Percentiles rank a stretch among this genome's conserved stretches.
Evolutionary conservation across 164 flowering plant genomes (phyloP).

Genomic region (Magnolia changhungtana): DNA sequence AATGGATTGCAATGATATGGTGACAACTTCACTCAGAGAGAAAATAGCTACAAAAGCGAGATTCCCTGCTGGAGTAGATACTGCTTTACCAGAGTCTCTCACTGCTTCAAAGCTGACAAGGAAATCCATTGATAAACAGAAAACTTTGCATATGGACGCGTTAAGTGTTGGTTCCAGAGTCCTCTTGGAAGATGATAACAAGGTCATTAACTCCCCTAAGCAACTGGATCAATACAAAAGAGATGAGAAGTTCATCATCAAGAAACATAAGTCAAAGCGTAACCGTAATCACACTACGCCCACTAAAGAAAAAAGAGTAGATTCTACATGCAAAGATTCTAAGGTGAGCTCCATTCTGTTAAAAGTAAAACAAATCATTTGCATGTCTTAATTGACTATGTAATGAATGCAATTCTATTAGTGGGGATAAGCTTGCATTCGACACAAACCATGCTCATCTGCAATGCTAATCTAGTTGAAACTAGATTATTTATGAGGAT

Average conservation of each 20-base stretch:
- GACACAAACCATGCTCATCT: background rate
- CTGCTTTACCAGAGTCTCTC: constrained; percentile 8
- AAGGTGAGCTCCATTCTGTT: constrained; percentile 23
- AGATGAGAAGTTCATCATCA: constrained; percentile 13
- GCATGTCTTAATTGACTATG: background rate
- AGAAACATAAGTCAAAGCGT: constrained; percentile 30
- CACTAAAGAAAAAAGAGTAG: constrained; percentile 21
- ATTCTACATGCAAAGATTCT: constrained; percentile 12
- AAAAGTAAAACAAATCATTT: background rate
- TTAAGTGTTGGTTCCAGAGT: constrained; percentile 8
- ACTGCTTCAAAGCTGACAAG: constrained; percentile 11
- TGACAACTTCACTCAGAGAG: constrained; percentile 8
- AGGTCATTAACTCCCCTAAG: constrained; percentile 13
- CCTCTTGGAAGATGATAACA: constrained; percentile 15
- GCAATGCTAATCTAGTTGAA: background rate
- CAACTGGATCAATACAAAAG: constrained; percentile 14
- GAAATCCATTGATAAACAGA: constrained; percentile 12
- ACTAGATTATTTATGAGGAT: background rate
- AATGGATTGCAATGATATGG: background rate
- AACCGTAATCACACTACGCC: constrained; percentile 11
- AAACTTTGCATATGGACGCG: constrained; percentile 7
- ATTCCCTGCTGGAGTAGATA: background rate
- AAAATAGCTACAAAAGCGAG: constrained; percentile 9
- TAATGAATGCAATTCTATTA: background rate
- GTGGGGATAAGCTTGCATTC: background rate